A percentile compares a stretch with the other conserved stretches of the same genome.
Conservation (phyloP, 2,329 filamentous ascomycete species). For the Pyrenophora teres region DNA sequence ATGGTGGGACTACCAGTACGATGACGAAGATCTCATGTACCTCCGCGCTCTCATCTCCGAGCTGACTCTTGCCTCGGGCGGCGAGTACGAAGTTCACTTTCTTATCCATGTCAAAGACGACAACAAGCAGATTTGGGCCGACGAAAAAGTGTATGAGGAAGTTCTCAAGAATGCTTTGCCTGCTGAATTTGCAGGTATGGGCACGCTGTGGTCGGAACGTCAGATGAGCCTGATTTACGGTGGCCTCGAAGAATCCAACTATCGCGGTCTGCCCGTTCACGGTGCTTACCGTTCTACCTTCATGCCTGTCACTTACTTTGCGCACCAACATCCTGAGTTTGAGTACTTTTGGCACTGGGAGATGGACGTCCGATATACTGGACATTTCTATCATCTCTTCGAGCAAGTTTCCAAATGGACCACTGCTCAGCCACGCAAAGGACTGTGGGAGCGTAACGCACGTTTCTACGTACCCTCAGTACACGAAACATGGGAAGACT, state of each 20-base stretch:
- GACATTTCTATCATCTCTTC: conserved; percentile 84
- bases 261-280: conserved; percentile 68
- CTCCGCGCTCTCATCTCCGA: conserved; percentile 82
- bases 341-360: conserved; percentile 96
- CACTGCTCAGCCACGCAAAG: conserved; percentile 67
- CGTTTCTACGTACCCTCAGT: conserved; percentile 76
- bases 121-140: conserved; percentile 79
- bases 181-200: conserved; percentile 57
- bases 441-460: conserved; percentile 77
- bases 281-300: conserved; percentile 75
- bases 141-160: conserved; percentile 71
- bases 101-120: conserved; percentile 83
- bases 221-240: conserved; percentile 62
- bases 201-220: conserved; percentile 57
- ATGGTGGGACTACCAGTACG: conserved; percentile 81
- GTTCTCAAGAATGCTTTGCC: conserved; percentile 60
- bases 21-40: conserved; percentile 79
- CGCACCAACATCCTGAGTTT: conserved; percentile 84
- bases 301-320: conserved; percentile 95
- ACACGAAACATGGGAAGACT: conserved; percentile 75
- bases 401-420: conserved; percentile 70
- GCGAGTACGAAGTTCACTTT: conserved; percentile 82
- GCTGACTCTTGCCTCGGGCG: conserved; percentile 74
- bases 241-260: conserved; percentile 55
- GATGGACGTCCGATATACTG: conserved; percentile 89